phyloP scores from a whole-genome alignment of 257 asterid species.

The Ajuga chamaepitys region DNA sequence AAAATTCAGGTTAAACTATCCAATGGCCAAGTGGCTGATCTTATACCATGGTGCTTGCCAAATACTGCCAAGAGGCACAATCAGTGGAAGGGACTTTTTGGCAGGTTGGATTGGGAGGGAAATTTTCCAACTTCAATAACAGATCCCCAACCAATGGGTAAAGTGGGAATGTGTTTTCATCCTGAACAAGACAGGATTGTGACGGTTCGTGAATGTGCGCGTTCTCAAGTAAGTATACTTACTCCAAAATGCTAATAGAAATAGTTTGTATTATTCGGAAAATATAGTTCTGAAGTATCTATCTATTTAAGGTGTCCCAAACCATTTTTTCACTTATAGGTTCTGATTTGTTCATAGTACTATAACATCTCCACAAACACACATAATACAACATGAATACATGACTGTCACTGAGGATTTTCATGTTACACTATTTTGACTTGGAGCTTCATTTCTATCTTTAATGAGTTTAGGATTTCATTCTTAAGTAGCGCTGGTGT shows the following conservation, averaged over 20 bases:
- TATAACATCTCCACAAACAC: no score
- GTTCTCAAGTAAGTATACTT: slow-evolving; percentile 70
- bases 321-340: neutral
- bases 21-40: slow-evolving; percentile 76
- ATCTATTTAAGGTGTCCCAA: neutral
- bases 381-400: no score
- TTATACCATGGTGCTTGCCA: slow-evolving; percentile 97
- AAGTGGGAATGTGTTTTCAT: slow-evolving; percentile 98
- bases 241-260: neutral
- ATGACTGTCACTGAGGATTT: no score
- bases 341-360: no score
- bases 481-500: no score
- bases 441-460: no score
- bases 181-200: slow-evolving; percentile 94
- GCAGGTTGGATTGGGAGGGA: slow-evolving; percentile 96
- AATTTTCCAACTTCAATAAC: slow-evolving; percentile 87
- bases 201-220: slow-evolving; percentile 96
- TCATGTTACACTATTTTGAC: no score
- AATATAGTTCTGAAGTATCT: neutral
- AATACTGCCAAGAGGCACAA: slow-evolving; percentile 97
- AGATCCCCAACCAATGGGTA: slow-evolving; percentile 96
- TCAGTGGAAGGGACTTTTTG: slow-evolving; percentile 97
- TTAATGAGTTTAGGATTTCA: no score
- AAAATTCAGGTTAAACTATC: slow-evolving; percentile 63
- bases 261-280: neutral